Base-by-base conservation (phyloP, 2,329 filamentous ascomycete genomes). In the Arthroderma sp. region DNA sequence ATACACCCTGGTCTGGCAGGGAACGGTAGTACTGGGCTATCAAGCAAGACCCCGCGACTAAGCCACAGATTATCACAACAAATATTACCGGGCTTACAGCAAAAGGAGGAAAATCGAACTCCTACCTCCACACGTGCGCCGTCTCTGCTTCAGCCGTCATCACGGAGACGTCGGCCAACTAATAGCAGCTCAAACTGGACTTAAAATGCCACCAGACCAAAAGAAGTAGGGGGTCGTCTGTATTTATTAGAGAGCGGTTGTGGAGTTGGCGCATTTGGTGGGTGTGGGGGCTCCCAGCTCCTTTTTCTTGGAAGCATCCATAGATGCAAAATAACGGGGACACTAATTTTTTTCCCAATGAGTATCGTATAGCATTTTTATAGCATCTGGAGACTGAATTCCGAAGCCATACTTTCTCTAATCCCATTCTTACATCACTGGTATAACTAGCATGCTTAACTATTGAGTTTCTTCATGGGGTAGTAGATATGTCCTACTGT, bases 91-190 rank as follows among this genome's bases (percentile, higher is more conserved):
- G 66, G 70, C 2, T 57, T 70, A 13, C 60, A 73, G 8, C 66
- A 67, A 13, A 69, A 71, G 28, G 72, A 74, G n/a, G 70, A 74
- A 21, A 57, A 60, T 28, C 66, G 69, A 49, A 61, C 67, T 6
- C 64, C 70, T 28, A 68, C 56, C 56, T 69, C 70, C 1, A 60
- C 67, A 55, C 69, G 71, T 38, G 65, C 68, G 31, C 63, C 67
- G n/a, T 64, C 64, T 41, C 69, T 70, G 7, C 66, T 73, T 35
- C 66, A 73, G 55, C 67, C 47, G 33, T 33, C 69, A 38, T 67
- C 69, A 38, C 67, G 70, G 49, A 68, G 71, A 17, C 68, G 70
- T 33, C 69, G 69, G 37, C 69, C 66, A 33, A 71, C 70, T 21
- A 67, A 66, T 57, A 62, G 70, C 28, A 51, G 25, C 47, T 51